These are phyloP conservation scores for Cladorrhinum samala DNA, from an alignment of 495 filamentous ascomycete species.

Conservation along the genomic window DNA sequence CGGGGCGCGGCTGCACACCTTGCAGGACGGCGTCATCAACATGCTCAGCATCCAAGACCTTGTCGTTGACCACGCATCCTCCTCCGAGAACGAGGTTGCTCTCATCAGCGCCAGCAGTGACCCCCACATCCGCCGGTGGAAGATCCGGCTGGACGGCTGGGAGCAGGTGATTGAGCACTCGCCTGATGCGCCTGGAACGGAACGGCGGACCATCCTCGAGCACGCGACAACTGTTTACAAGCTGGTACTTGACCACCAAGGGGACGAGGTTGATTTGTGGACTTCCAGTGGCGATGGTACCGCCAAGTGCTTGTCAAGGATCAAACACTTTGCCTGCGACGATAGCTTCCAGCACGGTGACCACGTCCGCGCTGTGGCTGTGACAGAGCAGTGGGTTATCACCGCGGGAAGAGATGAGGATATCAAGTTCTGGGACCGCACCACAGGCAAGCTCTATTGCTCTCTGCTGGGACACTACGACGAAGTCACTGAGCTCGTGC, in stretches of 20 bases:
- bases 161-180: slow-evolving; percentile 39
- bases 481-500: slow-evolving; percentile 74
- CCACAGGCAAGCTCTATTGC: slow-evolving; percentile 68
- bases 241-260: slow-evolving; percentile 49
- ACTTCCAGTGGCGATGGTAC: slow-evolving; percentile 85
- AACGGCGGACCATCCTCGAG: slow-evolving; percentile 57
- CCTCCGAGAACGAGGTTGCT: slow-evolving; percentile 40
- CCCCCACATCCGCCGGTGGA: slow-evolving; percentile 74
- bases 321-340: slow-evolving; percentile 60
- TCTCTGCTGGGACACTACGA: slow-evolving; percentile 83
- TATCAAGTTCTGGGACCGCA: slow-evolving; percentile 77
- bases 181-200: slow-evolving; percentile 32
- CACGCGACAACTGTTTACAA: slow-evolving; percentile 89
- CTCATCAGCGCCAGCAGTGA: slow-evolving; percentile 79
- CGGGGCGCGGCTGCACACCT: slow-evolving; percentile 60
- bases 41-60: slow-evolving; percentile 72
- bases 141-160: slow-evolving; percentile 38
- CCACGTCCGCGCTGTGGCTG: slow-evolving; percentile 77
- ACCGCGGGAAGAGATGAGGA: slow-evolving; percentile 90
- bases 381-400: slow-evolving; percentile 71
- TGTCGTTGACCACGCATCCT: slow-evolving; percentile 58
- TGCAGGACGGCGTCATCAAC: slow-evolving; percentile 61
- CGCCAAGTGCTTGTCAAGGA: slow-evolving; percentile 63
- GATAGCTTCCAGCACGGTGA: slow-evolving; percentile 73
- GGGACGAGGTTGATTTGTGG: slow-evolving; percentile 71